Base-by-base conservation (phyloP, 192 early-diverging fungal species). In the Fimicolochytrium jonesii region DNA sequence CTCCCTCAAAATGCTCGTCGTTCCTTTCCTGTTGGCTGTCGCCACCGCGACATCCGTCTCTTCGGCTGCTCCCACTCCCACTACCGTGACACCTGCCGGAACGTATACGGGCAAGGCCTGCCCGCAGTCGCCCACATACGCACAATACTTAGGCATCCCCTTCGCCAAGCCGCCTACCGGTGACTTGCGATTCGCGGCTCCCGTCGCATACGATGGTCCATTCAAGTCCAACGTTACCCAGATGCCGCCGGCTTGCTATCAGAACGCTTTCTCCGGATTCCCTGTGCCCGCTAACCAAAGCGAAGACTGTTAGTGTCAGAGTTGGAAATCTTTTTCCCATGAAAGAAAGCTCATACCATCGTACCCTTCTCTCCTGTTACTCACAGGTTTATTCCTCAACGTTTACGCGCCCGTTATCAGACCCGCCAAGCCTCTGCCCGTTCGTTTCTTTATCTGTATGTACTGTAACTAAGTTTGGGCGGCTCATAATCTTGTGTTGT, bases 381-480 rank as follows among this genome's bases (percentile, higher is more conserved):
- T n/a, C n/a, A n/a, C n/a, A n/a, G n/a, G n/a, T 51, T 44, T 85
- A 10, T 69, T 76, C 11, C 50, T 85, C 30, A 85, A 85, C 37
- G 59, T 85, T 9, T 80, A 71, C 61, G 70, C 75, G n/a, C 78
- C 76, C 5, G 68, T 57, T 30, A 59, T 53, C 23, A 28, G 33
- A 2, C 45, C 50, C 25, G 66, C 54, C 48, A 13, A 30, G 5
- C 61, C 68, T 22, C 58, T 79, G 17, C 86, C 87, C 32, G 87
- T 87, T 2, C 67, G 86, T 60, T 72, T 87, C 5, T 88, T 70
- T 48, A 72, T 88, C 26, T 77, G n/a, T n/a, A n/a, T n/a, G n/a
- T n/a, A n/a, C n/a, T n/a, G n/a, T n/a, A n/a, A n/a, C n/a, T n/a
- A n/a, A n/a, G n/a, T n/a, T n/a, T n/a, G n/a, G n/a, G n/a, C n/a